Conservation (phyloP, 139 green algal species). For the Micractinium conductrix region DNA sequence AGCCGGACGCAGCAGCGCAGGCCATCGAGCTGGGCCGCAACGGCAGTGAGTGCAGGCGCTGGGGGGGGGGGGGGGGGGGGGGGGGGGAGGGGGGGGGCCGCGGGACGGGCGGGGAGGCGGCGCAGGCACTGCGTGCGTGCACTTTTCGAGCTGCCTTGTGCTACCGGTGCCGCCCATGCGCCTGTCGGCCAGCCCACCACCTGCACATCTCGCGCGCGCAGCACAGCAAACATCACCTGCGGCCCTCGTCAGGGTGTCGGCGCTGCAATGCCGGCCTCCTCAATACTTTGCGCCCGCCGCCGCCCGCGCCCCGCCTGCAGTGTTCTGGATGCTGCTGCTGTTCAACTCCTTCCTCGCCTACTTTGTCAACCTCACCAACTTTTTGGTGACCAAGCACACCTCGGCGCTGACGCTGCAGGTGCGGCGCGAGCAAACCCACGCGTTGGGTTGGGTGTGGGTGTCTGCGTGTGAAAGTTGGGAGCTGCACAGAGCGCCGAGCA, state of each 20-base stretch:
- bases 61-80: not conserved
- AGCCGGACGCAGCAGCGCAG: slow-evolving; percentile 56
- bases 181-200: not conserved
- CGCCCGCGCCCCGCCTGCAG: not conserved
- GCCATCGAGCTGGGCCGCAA: slow-evolving; percentile 34
- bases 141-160: no score
- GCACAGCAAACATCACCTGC: no score
- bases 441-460: no score
- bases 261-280: not conserved
- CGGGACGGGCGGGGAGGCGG: not conserved
- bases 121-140: not conserved
- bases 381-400: slow-evolving; percentile 97
- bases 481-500: no score
- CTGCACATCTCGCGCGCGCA: not conserved
- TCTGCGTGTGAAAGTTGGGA: no score
- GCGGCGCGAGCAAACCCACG: slow-evolving; percentile 29
- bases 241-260: not conserved
- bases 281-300: not conserved
- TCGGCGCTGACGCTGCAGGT: slow-evolving; percentile 93
- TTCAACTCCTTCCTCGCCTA: slow-evolving; percentile 91
- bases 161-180: no score
- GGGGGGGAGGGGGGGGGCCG: not conserved
- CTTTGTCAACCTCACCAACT: slow-evolving; percentile 98
- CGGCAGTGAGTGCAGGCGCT: slow-evolving; percentile 8
- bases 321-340: slow-evolving; percentile 77